A percentile compares a stretch with the other conserved stretches of the same genome.
Conservation (phyloP, 1,284 basidiomycete species). For the Heterobasidion annosum region DNA sequence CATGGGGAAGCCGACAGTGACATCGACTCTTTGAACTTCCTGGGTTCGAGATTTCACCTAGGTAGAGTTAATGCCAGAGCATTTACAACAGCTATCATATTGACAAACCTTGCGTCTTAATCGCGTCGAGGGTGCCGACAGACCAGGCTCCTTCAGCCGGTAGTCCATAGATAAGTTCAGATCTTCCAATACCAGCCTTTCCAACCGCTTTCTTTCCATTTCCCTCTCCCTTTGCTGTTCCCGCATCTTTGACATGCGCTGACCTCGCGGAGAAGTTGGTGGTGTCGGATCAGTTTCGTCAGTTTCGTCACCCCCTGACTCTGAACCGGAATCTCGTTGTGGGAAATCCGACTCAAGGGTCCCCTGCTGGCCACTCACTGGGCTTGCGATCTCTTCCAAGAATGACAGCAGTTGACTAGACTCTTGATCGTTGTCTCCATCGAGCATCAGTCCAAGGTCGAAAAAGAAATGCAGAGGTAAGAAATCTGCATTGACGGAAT, state of each 20-base stretch:
- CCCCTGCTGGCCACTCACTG: not conserved
- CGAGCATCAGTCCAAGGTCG: slow-evolving; percentile 48
- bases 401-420: slow-evolving; percentile 27
- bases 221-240: slow-evolving; percentile 24
- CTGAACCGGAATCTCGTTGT: not conserved
- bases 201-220: slow-evolving; percentile 31
- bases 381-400: slow-evolving; percentile 23
- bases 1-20: slow-evolving; percentile 35
- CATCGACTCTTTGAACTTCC: slow-evolving; percentile 9
- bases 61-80: slow-evolving; percentile 6
- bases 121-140: slow-evolving; percentile 2
- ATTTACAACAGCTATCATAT: not conserved
- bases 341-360: not conserved
- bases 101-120: slow-evolving; percentile 14
- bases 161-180: slow-evolving; percentile 43
- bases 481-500: slow-evolving; percentile 28
- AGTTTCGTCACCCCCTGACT: slow-evolving; percentile 7
- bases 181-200: slow-evolving; percentile 45
- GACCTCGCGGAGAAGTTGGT: slow-evolving; percentile 24
- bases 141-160: slow-evolving; percentile 14
- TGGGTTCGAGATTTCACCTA: slow-evolving; percentile 5
- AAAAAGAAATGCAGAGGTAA: slow-evolving; percentile 66
- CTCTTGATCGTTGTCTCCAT: slow-evolving; percentile 22
- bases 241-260: slow-evolving; percentile 8
- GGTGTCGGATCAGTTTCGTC: slow-evolving; percentile 24